phyloP scores from a whole-genome alignment of 768 basidiomycete genomes.

The Ramaria rubella region DNA sequence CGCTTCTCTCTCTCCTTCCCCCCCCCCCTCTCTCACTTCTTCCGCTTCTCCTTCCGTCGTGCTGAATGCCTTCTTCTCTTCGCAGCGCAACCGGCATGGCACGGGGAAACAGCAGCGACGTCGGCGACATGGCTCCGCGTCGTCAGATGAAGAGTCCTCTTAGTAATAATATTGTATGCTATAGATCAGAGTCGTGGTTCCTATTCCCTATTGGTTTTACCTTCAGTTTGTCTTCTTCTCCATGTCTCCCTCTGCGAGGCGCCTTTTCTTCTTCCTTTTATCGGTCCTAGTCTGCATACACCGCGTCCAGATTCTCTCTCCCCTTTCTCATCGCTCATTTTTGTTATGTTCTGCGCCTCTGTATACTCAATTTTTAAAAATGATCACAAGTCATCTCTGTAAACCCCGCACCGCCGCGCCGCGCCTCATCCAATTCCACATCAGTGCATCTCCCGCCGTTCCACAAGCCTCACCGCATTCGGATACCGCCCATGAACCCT shows the following conservation, averaged over 20 bases:
- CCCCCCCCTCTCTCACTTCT: neutral
- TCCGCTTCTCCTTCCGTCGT: slow-evolving; percentile 15
- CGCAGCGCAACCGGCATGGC: slow-evolving; percentile 76
- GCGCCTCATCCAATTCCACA: neutral
- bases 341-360: too few relatives aligned
- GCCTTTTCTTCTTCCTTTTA: too few relatives aligned
- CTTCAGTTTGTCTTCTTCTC: too few relatives aligned
- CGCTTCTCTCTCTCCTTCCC: neutral
- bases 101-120: slow-evolving; percentile 54
- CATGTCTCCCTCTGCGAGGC: too few relatives aligned
- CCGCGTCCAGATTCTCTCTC: too few relatives aligned
- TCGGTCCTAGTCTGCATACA: too few relatives aligned
- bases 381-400: too few relatives aligned
- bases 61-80: slow-evolving; percentile 18
- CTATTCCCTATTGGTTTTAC: too few relatives aligned
- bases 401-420: too few relatives aligned
- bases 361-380: too few relatives aligned
- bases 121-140: slow-evolving; percentile 52
- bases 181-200: too few relatives aligned
- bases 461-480: slow-evolving; percentile 26
- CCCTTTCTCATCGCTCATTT: neutral
- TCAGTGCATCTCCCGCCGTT: neutral
- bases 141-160: slow-evolving; percentile 57
- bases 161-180: neutral
- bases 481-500: slow-evolving; percentile 49